Conservation (phyloP, 495 filamentous ascomycete genomes). For the Copromyces sp. region DNA sequence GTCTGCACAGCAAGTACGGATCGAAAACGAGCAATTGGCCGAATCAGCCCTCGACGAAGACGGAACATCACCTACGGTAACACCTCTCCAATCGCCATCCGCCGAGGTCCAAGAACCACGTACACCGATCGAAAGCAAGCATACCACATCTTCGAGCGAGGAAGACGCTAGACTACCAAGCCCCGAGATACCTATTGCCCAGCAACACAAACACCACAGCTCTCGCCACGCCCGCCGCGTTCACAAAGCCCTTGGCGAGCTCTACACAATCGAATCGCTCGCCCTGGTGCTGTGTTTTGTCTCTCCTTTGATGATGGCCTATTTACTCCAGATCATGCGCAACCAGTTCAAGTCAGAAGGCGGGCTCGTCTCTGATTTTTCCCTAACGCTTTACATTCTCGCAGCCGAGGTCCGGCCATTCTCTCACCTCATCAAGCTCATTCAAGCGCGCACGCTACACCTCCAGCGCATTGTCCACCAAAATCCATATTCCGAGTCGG, state of each 20-base stretch:
- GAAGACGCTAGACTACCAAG: background rate
- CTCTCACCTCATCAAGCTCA: constrained; percentile 69
- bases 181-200: background rate
- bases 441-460: constrained; percentile 69
- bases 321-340: constrained; percentile 66
- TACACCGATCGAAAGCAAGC: background rate
- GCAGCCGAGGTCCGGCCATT: constrained; percentile 76
- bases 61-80: background rate
- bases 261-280: constrained; percentile 61
- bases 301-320: constrained; percentile 67
- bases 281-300: constrained; percentile 73
- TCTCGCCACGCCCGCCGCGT: constrained; percentile 1
- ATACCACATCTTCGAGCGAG: background rate
- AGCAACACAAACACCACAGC: background rate
- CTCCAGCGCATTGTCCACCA: constrained; percentile 64
- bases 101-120: background rate
- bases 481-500: constrained; percentile 34
- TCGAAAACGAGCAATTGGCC: constrained; percentile 32
- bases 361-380: constrained; percentile 72
- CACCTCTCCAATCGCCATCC: background rate
- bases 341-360: constrained; percentile 73
- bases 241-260: constrained; percentile 44
- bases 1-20: constrained; percentile 55
- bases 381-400: constrained; percentile 86
- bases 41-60: constrained; percentile 41